Conservation (phyloP, 208 protist species). For the Crithidia brevicula region DNA sequence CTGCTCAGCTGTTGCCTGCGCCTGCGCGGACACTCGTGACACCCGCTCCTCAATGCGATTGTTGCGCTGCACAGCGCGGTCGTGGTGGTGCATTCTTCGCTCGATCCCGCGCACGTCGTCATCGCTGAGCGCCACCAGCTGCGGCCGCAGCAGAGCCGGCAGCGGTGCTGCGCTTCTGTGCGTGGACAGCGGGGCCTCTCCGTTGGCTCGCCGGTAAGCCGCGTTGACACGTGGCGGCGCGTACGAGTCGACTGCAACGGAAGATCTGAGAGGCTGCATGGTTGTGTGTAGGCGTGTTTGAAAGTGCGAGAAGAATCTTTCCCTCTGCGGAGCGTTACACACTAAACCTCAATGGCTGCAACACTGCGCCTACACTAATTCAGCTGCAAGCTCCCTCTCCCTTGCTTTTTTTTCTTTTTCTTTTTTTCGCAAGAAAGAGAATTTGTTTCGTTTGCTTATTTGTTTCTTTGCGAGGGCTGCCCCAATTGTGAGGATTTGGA, state of each 20-base stretch:
- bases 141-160: constrained; percentile 47
- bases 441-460: neutral
- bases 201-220: constrained; percentile 28
- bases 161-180: constrained; percentile 8
- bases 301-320: neutral
- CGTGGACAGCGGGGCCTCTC: constrained; percentile 10
- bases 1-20: constrained; percentile 14
- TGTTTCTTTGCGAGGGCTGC: neutral
- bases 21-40: constrained; percentile 15
- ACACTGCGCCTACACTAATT: no score
- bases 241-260: constrained; percentile 33
- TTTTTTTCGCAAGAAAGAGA: neutral
- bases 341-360: no score
- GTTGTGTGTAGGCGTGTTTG: neutral
- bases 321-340: no score
- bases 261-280: constrained; percentile 24
- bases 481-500: no score
- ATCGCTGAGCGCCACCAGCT: constrained; percentile 43
- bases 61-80: constrained; percentile 18
- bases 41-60: constrained; percentile 34
- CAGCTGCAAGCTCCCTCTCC: no score
- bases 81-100: constrained; percentile 34
- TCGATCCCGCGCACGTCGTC: constrained; percentile 48
- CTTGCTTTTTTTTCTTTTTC: neutral
- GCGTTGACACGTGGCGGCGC: constrained; percentile 14